phyloP scores from a whole-genome alignment of 257 asterid species.

The Thymus quinquecostatus region DNA sequence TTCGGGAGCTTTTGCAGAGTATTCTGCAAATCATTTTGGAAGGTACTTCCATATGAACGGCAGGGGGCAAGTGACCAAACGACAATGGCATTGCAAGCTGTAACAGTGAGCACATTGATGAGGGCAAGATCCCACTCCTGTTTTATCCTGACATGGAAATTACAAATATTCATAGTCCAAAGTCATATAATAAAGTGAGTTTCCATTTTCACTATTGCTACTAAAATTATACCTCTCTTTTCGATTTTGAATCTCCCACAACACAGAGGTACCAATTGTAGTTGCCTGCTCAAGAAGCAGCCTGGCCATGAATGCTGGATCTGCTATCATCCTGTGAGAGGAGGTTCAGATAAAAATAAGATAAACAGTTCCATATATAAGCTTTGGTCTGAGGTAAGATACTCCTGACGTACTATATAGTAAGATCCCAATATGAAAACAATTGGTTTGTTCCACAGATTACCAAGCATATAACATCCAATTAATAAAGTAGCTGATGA shows the following conservation, averaged over 20 bases:
- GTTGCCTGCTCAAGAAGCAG: slow-evolving; percentile 89
- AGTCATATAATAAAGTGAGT: slow-evolving; percentile 4
- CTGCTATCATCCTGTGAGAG: slow-evolving; percentile 91
- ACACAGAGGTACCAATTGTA: slow-evolving; percentile 89
- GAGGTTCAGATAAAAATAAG: slow-evolving; percentile 22
- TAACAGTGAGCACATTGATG: slow-evolving; percentile 80
- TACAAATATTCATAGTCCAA: slow-evolving; percentile 25
- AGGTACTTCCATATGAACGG: slow-evolving; percentile 95
- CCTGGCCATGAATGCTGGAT: slow-evolving; percentile 83
- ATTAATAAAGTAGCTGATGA: neutral
- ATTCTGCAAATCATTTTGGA: slow-evolving; percentile 91
- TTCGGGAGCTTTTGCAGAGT: slow-evolving; percentile 98
- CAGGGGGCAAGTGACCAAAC: slow-evolving; percentile 99
- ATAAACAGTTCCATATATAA: slow-evolving; percentile 4
- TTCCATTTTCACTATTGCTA: neutral
- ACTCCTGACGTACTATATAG: neutral
- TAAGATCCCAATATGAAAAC: neutral
- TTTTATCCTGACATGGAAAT: slow-evolving; percentile 62
- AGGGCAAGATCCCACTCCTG: slow-evolving; percentile 99
- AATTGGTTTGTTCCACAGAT: slow-evolving; percentile 5
- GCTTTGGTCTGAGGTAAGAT: slow-evolving; percentile 4
- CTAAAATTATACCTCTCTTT: slow-evolving; percentile 70
- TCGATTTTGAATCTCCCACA: slow-evolving; percentile 95
- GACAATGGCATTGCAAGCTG: slow-evolving; percentile 88
- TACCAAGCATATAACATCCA: neutral